Evolutionary conservation across 2,329 filamentous ascomycete genomes (phyloP), one percentile per base, ranked within the genome.

Genomic region (Drechslerella coelobrocha): DNA sequence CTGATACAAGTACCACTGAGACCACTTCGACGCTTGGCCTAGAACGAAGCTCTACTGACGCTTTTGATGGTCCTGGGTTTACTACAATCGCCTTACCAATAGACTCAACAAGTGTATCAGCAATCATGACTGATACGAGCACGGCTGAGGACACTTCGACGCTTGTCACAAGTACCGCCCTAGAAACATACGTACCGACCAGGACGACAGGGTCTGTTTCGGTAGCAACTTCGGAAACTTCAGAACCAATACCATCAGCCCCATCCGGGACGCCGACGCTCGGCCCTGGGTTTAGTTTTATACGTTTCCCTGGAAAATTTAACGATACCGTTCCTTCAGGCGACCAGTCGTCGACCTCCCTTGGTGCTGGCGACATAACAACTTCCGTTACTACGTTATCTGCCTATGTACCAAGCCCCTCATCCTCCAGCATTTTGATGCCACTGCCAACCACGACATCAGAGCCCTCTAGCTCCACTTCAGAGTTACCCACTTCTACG

Each of bases 211-310:
- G 41, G 21, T 23, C 24, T 57, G 31, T 5, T 29, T 56, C 52
- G 26, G 23, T 34, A 8, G 31, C 43, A 23, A 27, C 17, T 17
- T 39, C 21, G n/a, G 47, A 57, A 24, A 45, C 39, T 29, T 21
- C 39, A 23, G 48, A 24, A 31, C 34, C 31, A 9, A 34, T 43
- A 3, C 27, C 50, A n/a, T 5, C 27, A 2, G 17, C 41, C 21
- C 61, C 61, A 27, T 56, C 57, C 24, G 63, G 43, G 21, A 51
- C 56, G 31, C 45, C 65, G 23, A 47, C 3, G 4, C 23, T 71
- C 10, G 65, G 57, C 3, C 51, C 52, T 0, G 65, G 57, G 2
- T 71, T 71, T 17, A 71, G 45, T 43, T 62, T 62, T 26, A 71
- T 71, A 21, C 21, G 48, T 2, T 34, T 34, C 14, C 59, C 59